Base-by-base conservation (phyloP, 2,329 filamentous ascomycete genomes). In the Neopestalotiopsis sp. region DNA sequence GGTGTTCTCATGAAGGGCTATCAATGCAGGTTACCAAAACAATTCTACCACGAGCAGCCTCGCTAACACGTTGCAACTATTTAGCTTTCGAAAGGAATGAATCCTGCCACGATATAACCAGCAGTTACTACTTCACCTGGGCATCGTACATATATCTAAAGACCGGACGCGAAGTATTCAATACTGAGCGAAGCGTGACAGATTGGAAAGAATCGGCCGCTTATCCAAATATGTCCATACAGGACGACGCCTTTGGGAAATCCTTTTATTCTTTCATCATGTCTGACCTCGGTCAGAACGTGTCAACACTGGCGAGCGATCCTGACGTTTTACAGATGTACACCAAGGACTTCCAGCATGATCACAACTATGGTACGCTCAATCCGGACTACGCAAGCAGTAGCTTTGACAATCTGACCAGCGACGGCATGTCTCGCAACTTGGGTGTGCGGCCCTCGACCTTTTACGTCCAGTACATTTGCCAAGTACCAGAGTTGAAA, bases 401-500 rank as follows among this genome's bases (percentile, higher is more conserved):
- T 38, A 38, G 49, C 17, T 58, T 56, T 14, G 45, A 20, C 28
- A 32, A 59, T 24, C 20, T 24, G 4, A n/a, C 49, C n/a, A 12
- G 45, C 14, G 10, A 58, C 28, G 7, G 24, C 7, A 4, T 20
- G 4, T 24, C 28, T 1, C 42, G 38, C 0, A 28, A 30, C 4
- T 34, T 66, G 28, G 9, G 4, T 13, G n/a, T 66, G 13, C 1
- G 4, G 1, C 45, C 64, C 30, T 56, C 64, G 28, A 56, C 52
- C 4, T 24, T 58, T 12, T 66, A 52, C 9, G 64, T 49, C 1
- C 49, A 66, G 24, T 66, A 66, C 24, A n/a, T 66, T 20, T 66
- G 64, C 17, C 64, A 59, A 52, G 24, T 38, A 32, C 64, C 64
- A 4, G 30, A 38, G 12, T 20, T 14, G 6, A 52, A 38, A 9